Conservation (phyloP, 148 eudicot species). For the Persicaria tinctoria region DNA sequence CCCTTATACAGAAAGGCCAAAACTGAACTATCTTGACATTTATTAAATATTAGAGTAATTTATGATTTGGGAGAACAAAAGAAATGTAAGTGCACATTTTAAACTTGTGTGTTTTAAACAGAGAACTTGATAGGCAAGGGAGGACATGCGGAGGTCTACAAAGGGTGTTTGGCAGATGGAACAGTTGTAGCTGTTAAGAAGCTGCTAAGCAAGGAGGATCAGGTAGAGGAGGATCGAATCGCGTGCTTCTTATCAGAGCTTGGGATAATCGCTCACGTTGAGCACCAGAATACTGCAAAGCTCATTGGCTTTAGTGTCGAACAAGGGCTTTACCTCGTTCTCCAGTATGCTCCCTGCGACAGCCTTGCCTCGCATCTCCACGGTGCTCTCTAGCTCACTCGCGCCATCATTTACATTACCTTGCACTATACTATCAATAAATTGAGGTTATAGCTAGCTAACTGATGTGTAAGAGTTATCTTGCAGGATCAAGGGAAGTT, state of each 20-base stretch:
- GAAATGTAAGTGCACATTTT: not conserved
- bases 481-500: constrained; percentile 44
- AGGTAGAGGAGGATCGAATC: constrained; percentile 43
- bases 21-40: not conserved
- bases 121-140: constrained; percentile 64
- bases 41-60: not conserved
- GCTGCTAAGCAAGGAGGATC: constrained; percentile 43
- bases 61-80: not conserved
- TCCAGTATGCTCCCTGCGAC: constrained; percentile 64
- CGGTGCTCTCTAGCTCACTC: constrained; percentile 26
- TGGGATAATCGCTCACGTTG: constrained; percentile 88
- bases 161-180: constrained; percentile 48
- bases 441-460: not conserved
- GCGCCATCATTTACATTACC: not conserved
- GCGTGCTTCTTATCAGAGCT: constrained; percentile 84
- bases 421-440: not conserved
- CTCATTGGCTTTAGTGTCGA: constrained; percentile 71
- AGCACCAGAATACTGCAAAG: constrained; percentile 74
- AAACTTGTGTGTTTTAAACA: constrained; percentile 16
- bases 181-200: constrained; percentile 73
- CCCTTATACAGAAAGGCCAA: not conserved
- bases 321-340: constrained; percentile 67
- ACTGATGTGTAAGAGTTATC: not conserved
- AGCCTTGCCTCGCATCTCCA: constrained; percentile 71
- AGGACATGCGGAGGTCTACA: constrained; percentile 69